Evolutionary conservation across 2,329 filamentous ascomycete species (phyloP).

Genomic region (Magnaporthales sp.): DNA sequence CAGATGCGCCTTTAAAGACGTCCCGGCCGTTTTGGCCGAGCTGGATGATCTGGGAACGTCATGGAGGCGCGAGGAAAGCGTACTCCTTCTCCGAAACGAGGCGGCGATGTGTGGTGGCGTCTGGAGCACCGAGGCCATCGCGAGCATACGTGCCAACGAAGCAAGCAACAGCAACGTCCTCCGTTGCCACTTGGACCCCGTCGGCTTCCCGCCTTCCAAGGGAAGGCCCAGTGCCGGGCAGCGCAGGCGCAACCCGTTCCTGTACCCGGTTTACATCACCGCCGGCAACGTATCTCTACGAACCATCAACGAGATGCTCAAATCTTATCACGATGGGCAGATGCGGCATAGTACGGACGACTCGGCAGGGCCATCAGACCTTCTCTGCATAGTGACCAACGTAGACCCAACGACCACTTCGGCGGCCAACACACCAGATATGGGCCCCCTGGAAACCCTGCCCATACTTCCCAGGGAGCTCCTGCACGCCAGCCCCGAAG

Average conservation of each 20-base stretch:
- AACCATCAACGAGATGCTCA: background rate
- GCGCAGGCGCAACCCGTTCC: background rate
- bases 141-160: background rate
- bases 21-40: background rate
- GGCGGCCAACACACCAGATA: background rate
- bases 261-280: background rate
- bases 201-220: background rate
- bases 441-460: background rate
- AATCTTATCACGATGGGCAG: too few species aligned
- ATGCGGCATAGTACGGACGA: too few species aligned
- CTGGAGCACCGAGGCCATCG: background rate
- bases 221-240: background rate
- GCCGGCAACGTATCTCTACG: background rate
- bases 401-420: background rate
- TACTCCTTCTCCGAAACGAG: background rate
- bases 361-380: background rate
- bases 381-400: background rate
- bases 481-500: background rate
- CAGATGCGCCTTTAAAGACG: background rate
- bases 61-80: too few species aligned
- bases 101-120: background rate
- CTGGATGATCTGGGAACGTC: too few species aligned
- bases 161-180: background rate
- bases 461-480: background rate
- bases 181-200: background rate